Percentiles rank a stretch among this genome's conserved stretches.
Conservation (phyloP, 1,139 yeast genomes). For the Lodderomyces margitis region DNA sequence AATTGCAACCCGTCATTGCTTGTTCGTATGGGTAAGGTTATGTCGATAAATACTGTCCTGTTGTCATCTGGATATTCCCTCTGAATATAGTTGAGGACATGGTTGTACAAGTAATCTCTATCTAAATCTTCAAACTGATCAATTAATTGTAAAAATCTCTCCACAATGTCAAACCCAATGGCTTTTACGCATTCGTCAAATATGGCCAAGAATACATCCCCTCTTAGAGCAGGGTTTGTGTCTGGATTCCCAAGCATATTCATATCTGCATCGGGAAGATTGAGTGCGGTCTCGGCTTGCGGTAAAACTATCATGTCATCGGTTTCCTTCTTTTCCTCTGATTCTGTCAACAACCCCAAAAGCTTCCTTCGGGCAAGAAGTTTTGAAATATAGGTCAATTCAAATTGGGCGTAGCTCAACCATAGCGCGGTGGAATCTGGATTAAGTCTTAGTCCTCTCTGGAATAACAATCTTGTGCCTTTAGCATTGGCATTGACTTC, state of each 20-base stretch:
- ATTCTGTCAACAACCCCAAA: conserved; percentile 71
- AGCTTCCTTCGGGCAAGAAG: conserved; percentile 80
- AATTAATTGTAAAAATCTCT: conserved; percentile 52
- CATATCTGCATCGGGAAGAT: conserved; percentile 84
- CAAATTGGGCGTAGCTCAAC: conserved; percentile 85
- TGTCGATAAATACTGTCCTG: conserved; percentile 52
- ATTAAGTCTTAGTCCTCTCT: conserved; percentile 81
- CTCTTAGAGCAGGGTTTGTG: conserved; percentile 85
- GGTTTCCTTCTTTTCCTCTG: conserved; percentile 17
- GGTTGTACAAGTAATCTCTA: conserved; percentile 63
- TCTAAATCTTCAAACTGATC: conserved; percentile 70
- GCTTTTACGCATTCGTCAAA: conserved; percentile 62
- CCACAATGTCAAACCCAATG: conserved; percentile 43
- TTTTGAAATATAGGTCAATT: conserved; percentile 80
- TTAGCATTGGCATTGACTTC: conserved; percentile 85
- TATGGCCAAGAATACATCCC: conserved; percentile 82
- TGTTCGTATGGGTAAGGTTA: conserved; percentile 67
- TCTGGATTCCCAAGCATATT: conserved; percentile 82
- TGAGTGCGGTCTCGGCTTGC: conserved; percentile 55
- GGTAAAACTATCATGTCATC: conserved; percentile 42
- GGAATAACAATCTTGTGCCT: conserved; percentile 85
- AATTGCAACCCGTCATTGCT: conserved; percentile 54
- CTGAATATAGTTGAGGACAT: conserved; percentile 56
- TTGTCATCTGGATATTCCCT: conserved; percentile 34
- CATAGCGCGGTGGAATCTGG: conserved; percentile 72